Conservation (phyloP, 2,329 filamentous ascomycete species). For the Grosmannia penicillata region DNA sequence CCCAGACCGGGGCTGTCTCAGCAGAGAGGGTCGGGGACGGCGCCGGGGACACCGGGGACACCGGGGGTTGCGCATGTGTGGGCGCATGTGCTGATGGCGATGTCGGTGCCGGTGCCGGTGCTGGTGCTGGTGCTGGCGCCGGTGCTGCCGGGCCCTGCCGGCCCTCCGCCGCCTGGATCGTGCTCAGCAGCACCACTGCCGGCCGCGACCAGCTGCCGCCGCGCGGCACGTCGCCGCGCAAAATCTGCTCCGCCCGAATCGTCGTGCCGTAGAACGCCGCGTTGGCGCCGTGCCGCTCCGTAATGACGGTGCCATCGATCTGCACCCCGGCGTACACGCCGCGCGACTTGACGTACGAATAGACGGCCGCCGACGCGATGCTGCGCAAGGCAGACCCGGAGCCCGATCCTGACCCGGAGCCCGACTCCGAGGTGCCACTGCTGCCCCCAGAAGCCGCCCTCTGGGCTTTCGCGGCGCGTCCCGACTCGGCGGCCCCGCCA, state of each 20-base stretch:
- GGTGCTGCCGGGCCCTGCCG: neutral
- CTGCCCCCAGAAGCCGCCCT: slow-evolving; percentile 9
- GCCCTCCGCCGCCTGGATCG: neutral
- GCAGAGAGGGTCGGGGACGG: no score
- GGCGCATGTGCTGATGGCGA: neutral
- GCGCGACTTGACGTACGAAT: slow-evolving; percentile 69
- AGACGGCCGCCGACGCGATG: slow-evolving; percentile 25
- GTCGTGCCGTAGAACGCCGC: slow-evolving; percentile 66
- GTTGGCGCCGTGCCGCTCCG: slow-evolving; percentile 79
- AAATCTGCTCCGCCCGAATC: slow-evolving; percentile 29
- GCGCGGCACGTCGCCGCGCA: slow-evolving; percentile 28
- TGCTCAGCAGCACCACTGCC: neutral
- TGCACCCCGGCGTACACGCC: slow-evolving; percentile 81
- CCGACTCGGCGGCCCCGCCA: slow-evolving; percentile 14
- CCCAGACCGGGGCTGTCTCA: neutral
- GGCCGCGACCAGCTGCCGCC: slow-evolving; percentile 18
- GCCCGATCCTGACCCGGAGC: no score
- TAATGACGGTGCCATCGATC: slow-evolving; percentile 74
- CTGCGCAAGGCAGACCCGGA: no score
- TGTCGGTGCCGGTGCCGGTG: neutral
- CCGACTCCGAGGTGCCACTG: neutral
- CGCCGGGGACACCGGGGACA: no score
- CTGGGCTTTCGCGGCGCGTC: slow-evolving; percentile 11
- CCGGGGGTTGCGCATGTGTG: neutral
- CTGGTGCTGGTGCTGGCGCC: no score